Percentiles rank a stretch among this genome's conserved stretches.
Conservation (phyloP, 2,329 filamentous ascomycete species). For the Fusarium nodosum region DNA sequence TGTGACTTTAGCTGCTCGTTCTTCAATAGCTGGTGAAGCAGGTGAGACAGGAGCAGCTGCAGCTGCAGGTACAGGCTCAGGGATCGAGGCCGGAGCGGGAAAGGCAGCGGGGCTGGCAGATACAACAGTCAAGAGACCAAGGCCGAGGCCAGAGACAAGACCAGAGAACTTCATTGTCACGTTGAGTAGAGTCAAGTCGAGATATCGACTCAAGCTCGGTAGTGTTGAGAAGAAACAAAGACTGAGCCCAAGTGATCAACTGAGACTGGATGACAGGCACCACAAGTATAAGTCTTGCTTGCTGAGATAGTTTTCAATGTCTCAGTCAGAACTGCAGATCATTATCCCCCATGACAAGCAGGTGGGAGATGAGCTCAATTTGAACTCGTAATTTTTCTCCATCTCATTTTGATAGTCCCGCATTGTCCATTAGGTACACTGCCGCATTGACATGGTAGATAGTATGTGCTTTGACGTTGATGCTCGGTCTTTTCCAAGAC, state of each 20-base stretch:
- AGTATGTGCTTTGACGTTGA: slow-evolving; percentile 3
- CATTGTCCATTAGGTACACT: neutral
- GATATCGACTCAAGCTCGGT: neutral
- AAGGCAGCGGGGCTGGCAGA: slow-evolving; percentile 41
- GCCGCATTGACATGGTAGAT: slow-evolving; percentile 2
- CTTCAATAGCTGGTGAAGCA: slow-evolving; percentile 53
- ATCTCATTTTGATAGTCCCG: neutral
- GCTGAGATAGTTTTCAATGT: slow-evolving; percentile 20
- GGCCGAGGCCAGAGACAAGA: slow-evolving; percentile 34
- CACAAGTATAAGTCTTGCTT: slow-evolving; percentile 3
- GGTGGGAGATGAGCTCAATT: slow-evolving; percentile 40
- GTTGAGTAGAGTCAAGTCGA: slow-evolving; percentile 1
- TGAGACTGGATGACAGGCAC: neutral
- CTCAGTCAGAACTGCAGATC: slow-evolving; percentile 20
- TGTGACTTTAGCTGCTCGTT: slow-evolving; percentile 62
- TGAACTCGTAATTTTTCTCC: slow-evolving; percentile 29
- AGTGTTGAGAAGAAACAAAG: slow-evolving; percentile 12
- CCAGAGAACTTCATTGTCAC: slow-evolving; percentile 38
- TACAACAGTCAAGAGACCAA: slow-evolving; percentile 28
- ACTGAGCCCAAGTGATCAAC: slow-evolving; percentile 1
- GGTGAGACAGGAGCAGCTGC: slow-evolving; percentile 3
- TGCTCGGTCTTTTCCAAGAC: neutral
- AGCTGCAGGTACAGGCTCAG: neutral
- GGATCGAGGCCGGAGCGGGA: slow-evolving; percentile 28
- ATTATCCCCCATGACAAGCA: neutral